These are phyloP conservation scores for Musa troglodytarum DNA, from an alignment of 176 grass and related monocot species.

Conservation along the genomic window DNA sequence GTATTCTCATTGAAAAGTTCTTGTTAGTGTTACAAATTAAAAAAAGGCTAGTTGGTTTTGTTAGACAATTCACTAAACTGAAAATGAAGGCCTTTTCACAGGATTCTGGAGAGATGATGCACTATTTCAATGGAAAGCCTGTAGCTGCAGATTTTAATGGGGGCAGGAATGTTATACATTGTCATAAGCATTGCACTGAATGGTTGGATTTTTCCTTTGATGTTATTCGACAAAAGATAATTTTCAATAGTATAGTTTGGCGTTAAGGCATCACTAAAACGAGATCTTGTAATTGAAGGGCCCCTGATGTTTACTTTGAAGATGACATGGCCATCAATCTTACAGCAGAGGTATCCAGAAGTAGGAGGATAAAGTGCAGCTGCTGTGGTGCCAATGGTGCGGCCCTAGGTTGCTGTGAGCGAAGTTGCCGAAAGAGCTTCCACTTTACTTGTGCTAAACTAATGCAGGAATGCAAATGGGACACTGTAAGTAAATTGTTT, in stretches of 20 bases:
- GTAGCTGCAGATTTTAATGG: slow-evolving; percentile 40
- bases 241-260: slow-evolving; percentile 11
- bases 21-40: not conserved
- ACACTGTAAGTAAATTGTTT: slow-evolving; percentile 53
- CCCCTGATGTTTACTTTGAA: slow-evolving; percentile 93
- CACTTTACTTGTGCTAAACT: slow-evolving; percentile 85
- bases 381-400: slow-evolving; percentile 94
- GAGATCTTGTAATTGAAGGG: slow-evolving; percentile 34
- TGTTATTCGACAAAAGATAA: not conserved
- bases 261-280: not conserved
- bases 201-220: slow-evolving; percentile 37
- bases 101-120: slow-evolving; percentile 84
- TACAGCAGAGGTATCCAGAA: slow-evolving; percentile 61
- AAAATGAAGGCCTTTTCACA: slow-evolving; percentile 14
- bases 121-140: slow-evolving; percentile 62
- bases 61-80: not conserved
- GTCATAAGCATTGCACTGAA: slow-evolving; percentile 87
- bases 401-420: slow-evolving; percentile 81
- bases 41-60: slow-evolving; percentile 8
- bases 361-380: slow-evolving; percentile 78
- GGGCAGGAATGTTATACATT: slow-evolving; percentile 44
- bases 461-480: slow-evolving; percentile 81
- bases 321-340: slow-evolving; percentile 67
- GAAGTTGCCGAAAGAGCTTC: slow-evolving; percentile 75
- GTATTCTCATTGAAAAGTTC: slow-evolving; percentile 27